These are phyloP conservation scores for Stemphylium vesicarium DNA, from an alignment of 2,329 filamentous ascomycete genomes.

Conservation along the genomic window DNA sequence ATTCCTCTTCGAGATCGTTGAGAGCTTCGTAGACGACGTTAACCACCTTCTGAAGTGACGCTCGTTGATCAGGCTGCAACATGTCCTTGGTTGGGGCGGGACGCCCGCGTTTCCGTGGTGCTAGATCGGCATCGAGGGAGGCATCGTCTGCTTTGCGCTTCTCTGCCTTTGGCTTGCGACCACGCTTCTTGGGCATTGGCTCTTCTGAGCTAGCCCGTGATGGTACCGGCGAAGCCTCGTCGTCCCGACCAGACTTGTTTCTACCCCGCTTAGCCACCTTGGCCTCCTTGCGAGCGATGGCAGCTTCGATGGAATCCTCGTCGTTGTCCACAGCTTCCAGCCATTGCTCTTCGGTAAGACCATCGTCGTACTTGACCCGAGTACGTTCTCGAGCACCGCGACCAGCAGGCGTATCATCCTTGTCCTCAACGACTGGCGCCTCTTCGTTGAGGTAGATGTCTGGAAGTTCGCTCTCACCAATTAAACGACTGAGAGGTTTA, in stretches of 20 bases:
- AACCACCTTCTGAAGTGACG: slow-evolving; percentile 79
- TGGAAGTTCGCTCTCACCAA: slow-evolving; percentile 85
- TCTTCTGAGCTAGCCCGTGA: slow-evolving; percentile 86
- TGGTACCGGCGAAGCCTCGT: slow-evolving; percentile 73
- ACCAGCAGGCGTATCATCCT: slow-evolving; percentile 73
- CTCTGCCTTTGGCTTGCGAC: slow-evolving; percentile 77
- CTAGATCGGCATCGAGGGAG: slow-evolving; percentile 68
- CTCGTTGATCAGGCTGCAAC: slow-evolving; percentile 72
- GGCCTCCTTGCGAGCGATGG: slow-evolving; percentile 86
- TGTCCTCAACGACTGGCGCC: slow-evolving; percentile 78
- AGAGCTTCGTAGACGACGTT: slow-evolving; percentile 78
- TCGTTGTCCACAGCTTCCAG: slow-evolving; percentile 94
- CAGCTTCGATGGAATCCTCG: slow-evolving; percentile 91
- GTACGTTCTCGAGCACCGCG: slow-evolving; percentile 95
- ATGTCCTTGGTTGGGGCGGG: slow-evolving; percentile 69
- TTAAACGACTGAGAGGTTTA: slow-evolving; percentile 76
- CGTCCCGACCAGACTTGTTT: slow-evolving; percentile 72
- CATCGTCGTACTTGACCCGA: slow-evolving; percentile 93
- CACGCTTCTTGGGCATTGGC: slow-evolving; percentile 75
- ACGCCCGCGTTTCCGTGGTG: slow-evolving; percentile 70
- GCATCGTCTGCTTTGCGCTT: slow-evolving; percentile 88
- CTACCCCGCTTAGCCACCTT: slow-evolving; percentile 78
- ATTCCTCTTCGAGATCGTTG: slow-evolving; percentile 84
- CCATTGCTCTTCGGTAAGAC: slow-evolving; percentile 98
- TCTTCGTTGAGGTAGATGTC: slow-evolving; percentile 93